A percentile compares a stretch with the other conserved stretches of the same genome.
These are phyloP conservation scores for Rutstroemia sydowiana DNA, from an alignment of 2,329 filamentous ascomycete species.

Conservation along the genomic window DNA sequence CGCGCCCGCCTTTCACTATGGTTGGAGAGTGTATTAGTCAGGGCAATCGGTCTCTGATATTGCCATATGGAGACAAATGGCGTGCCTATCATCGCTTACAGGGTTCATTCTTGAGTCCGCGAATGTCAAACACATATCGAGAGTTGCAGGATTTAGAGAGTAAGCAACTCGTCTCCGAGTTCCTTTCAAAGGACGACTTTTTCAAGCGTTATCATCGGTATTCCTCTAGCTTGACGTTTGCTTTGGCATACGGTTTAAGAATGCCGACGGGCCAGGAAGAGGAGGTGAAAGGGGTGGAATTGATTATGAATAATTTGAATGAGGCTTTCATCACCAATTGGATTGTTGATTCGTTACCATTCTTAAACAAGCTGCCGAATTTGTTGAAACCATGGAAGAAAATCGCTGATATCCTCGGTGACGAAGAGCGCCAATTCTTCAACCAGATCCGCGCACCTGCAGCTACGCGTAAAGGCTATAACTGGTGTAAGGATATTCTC, in stretches of 20 bases:
- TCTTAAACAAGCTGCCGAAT: slow-evolving; percentile 29
- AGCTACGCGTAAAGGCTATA: not conserved
- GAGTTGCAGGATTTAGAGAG: slow-evolving; percentile 31
- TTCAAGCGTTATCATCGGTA: slow-evolving; percentile 33
- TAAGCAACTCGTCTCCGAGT: slow-evolving; percentile 1
- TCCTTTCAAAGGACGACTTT: slow-evolving; percentile 27
- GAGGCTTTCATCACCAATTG: slow-evolving; percentile 17
- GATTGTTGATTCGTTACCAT: slow-evolving; percentile 41
- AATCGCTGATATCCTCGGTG: slow-evolving; percentile 6
- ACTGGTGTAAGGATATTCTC: not conserved
- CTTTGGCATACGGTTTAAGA: slow-evolving; percentile 36
- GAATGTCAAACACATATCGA: slow-evolving; percentile 31
- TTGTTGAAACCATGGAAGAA: slow-evolving; percentile 26
- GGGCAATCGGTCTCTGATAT: slow-evolving; percentile 39
- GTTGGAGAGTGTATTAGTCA: slow-evolving; percentile 32
- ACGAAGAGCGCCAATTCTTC: not conserved
- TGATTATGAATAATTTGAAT: not conserved
- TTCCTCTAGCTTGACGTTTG: slow-evolving; percentile 18
- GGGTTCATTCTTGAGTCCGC: slow-evolving; percentile 37
- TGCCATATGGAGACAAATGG: slow-evolving; percentile 36
- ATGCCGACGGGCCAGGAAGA: slow-evolving; percentile 23
- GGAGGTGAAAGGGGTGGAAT: slow-evolving; percentile 1
- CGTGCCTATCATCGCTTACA: slow-evolving; percentile 37
- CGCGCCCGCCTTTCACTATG: slow-evolving; percentile 37
- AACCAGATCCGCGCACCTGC: not conserved